Evolutionary conservation across 345 rosid species (phyloP), one percentile per base, ranked within the genome.

Genomic region (Erucastrum elatum): DNA sequence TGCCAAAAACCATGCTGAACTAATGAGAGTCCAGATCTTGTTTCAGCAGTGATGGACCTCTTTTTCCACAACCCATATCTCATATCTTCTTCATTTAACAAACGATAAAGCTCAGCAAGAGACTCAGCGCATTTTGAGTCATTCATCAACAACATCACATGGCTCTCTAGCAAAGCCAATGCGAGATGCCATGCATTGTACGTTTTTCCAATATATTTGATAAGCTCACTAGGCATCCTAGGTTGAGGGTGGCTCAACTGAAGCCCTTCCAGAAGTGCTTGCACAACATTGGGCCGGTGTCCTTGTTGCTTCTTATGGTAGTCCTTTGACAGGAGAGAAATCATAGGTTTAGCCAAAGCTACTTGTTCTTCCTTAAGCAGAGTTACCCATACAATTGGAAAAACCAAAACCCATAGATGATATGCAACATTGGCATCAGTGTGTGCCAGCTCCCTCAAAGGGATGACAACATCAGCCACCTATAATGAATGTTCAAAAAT

Each of bases 161-260:
- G 98, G 79, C 94, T 95, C 87, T 95, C 99, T 75, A 95, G 85
- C 82, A 95, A 80, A 74, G 96, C 85, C 84, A 95, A 73, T 29
- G 99, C 90, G 46, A 91, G 91, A 80, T 93, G 99, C 98, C 97
- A 95, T 37, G 97, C 99, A 83, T 95, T 95, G 85, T 91, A 91
- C n/a, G 96, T 93, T 87, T 91, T 95, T 39, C 99, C 99, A 25
- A 93, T 87, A 81, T 93, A 93, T 83, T 93, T 95, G 72, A 95
- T 95, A 74, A 95, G 93, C 81, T 95, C 99, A 74, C 99, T 89
- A 26, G 99, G 97, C 93, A 95, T 90, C 80, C 96, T 88, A 75
- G 98, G 99, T 86, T 95, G 99, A 83, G 99, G 99, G 66, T 95
- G 98, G 87, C 98, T 92, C 87, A 94, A 78, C 70, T 94, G 97